Evolutionary conservation across 176 grass and related monocot species (phyloP).

Genomic region (Eragrostis curvula): DNA sequence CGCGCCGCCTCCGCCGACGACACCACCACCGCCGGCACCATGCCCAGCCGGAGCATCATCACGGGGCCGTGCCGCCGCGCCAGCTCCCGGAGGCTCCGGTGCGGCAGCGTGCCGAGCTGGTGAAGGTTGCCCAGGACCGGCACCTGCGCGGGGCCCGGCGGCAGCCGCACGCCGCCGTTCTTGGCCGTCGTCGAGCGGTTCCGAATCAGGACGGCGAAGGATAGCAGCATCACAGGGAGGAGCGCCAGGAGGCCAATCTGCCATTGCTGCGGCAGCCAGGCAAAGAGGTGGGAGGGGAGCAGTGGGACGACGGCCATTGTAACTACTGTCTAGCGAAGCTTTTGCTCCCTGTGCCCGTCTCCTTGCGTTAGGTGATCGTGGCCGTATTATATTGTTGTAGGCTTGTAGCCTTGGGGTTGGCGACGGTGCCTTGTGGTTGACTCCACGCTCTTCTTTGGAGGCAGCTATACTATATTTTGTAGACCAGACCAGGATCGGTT

Average conservation of each 20-base stretch:
- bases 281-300: background rate
- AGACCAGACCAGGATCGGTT: too few relatives aligned
- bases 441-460: too few relatives aligned
- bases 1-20: background rate
- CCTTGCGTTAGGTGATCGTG: too few relatives aligned
- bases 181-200: too few relatives aligned
- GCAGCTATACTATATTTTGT: too few relatives aligned
- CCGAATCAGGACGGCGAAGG: background rate
- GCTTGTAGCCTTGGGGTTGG: too few relatives aligned
- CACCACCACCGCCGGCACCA: background rate
- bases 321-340: too few relatives aligned
- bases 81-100: background rate
- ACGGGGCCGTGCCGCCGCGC: background rate
- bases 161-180: background rate
- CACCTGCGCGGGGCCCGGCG: background rate
- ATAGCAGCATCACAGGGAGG: background rate
- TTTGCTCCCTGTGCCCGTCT: too few relatives aligned
- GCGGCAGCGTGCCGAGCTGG: background rate
- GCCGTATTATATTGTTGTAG: too few relatives aligned
- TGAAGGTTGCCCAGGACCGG: background rate
- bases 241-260: conserved; percentile 4
- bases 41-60: background rate
- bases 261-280: background rate
- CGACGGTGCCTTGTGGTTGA: too few relatives aligned
- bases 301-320: background rate